Evolutionary conservation across 2,329 filamentous ascomycete species (phyloP), one percentile per base, ranked within the genome.

Genomic region (Talaromyces sp.): DNA sequence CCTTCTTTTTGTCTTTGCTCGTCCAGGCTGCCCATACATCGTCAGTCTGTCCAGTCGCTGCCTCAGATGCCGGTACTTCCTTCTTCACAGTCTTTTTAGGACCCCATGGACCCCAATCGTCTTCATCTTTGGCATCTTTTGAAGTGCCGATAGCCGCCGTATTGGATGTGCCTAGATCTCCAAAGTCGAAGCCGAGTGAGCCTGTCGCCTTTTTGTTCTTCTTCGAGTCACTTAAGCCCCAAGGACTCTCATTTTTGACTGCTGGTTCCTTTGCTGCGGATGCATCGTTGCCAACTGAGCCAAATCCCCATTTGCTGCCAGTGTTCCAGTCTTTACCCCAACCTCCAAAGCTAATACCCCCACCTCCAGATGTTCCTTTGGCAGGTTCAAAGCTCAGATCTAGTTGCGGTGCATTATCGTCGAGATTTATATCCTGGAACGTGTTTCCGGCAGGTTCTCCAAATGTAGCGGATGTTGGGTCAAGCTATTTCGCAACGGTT

Each of bases 381-480:
- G 75, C 69, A 52, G 77, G 75, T 63, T 80, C 80, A 64, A 85
- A 80, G 60, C 77, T 80, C 13, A 84, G 67, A 61, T 85, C 82
- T 5, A 84, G 67, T 57, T 83, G 81, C 1, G 84, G 82, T n/a
- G 75, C 78, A 36, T 73, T 67, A 57, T 87, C 84, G 63, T 85
- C 81, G 25, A 90, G 72, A 65, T 84, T 88, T 63, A 91, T 84
- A 28, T 89, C 86, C 45, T 88, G 80, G 63, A 89, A 89, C n/a
- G 79, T 73, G 57, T 82, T 80, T 43, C 72, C 64, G 11, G 76
- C 67, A 22, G 71, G 68, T 19, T 74, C 73, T 5, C 66, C 67
- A 31, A 67, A 69, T 21, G 65, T 63, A n/a, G 70, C 68, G 48
- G 75, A 63, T 5, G 67, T 63, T 37, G 71, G 66, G 41, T 70